Conservation (phyloP, 169 alveolate species). For the Cystoisospora suis region DNA sequence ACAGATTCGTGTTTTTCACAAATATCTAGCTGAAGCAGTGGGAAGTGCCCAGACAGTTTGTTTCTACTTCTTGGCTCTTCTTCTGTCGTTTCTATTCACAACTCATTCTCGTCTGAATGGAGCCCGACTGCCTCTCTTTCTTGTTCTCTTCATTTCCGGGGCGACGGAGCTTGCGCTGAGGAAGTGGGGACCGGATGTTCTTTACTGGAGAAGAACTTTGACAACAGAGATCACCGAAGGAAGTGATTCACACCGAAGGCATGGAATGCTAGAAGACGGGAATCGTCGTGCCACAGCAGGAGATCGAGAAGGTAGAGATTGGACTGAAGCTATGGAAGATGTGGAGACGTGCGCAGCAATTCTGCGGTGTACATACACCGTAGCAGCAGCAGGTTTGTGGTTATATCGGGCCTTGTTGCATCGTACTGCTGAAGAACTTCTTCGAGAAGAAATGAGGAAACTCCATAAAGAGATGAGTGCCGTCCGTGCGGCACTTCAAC, state of each 20-base stretch:
- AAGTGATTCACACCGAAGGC: too few relatives aligned
- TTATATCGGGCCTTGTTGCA: neutral
- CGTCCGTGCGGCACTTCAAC: slow-evolving; percentile 6
- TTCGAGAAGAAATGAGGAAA: neutral
- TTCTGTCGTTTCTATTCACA: slow-evolving; percentile 10
- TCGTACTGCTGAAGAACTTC: slow-evolving; percentile 12
- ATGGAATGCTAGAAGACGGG: neutral
- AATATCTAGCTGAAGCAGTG: slow-evolving; percentile 29
- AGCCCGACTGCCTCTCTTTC: slow-evolving; percentile 12
- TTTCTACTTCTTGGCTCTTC: slow-evolving; percentile 19
- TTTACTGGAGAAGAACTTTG: slow-evolving; percentile 34
- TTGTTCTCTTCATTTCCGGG: slow-evolving; percentile 8
- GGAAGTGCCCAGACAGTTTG: slow-evolving; percentile 24
- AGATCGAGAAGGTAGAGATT: neutral
- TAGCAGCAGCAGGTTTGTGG: neutral
- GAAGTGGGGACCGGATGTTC: neutral
- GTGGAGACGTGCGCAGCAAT: neutral
- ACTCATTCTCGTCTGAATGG: neutral
- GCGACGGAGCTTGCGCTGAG: slow-evolving; percentile 18
- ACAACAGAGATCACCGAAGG: too few relatives aligned
- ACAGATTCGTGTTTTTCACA: slow-evolving; percentile 46
- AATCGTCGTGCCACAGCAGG: neutral
- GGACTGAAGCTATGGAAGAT: neutral
- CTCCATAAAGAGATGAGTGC: neutral
- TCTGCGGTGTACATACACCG: neutral